phyloP scores from a whole-genome alignment of 2,329 filamentous ascomycete species.

The Xylariaceae sp. region DNA sequence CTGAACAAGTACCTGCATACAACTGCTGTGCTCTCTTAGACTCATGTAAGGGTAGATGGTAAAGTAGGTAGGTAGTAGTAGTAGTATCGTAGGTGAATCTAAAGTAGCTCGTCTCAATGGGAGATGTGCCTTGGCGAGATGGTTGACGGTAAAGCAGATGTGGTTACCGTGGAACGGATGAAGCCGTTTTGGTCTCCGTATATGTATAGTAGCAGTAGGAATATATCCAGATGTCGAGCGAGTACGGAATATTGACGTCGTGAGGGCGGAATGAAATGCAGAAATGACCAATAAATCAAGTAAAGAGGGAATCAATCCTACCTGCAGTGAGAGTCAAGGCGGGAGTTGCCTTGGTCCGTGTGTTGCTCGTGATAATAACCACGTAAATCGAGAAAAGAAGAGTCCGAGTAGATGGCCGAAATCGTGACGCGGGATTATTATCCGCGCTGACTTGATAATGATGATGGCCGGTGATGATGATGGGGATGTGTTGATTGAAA shows the following conservation, averaged over 20 bases:
- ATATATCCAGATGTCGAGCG: neutral
- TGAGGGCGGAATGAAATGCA: neutral
- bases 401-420: neutral
- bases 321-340: neutral
- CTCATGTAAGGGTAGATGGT: neutral
- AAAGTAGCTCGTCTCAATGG: neutral
- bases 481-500: no score
- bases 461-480: no score
- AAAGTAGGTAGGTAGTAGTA: neutral
- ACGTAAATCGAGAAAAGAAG: neutral
- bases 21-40: neutral
- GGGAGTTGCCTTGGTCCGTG: neutral
- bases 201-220: no score
- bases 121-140: neutral
- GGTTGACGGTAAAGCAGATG: neutral
- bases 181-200: no score
- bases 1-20: conserved; percentile 11
- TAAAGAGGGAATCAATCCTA: neutral
- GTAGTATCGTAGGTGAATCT: neutral
- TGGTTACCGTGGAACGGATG: neutral
- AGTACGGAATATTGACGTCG: neutral
- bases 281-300: neutral
- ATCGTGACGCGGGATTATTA: neutral
- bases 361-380: neutral
- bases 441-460: no score